Evolutionary conservation across 495 filamentous ascomycete genomes (phyloP).

Genomic region (Penicillium longicatenatum): DNA sequence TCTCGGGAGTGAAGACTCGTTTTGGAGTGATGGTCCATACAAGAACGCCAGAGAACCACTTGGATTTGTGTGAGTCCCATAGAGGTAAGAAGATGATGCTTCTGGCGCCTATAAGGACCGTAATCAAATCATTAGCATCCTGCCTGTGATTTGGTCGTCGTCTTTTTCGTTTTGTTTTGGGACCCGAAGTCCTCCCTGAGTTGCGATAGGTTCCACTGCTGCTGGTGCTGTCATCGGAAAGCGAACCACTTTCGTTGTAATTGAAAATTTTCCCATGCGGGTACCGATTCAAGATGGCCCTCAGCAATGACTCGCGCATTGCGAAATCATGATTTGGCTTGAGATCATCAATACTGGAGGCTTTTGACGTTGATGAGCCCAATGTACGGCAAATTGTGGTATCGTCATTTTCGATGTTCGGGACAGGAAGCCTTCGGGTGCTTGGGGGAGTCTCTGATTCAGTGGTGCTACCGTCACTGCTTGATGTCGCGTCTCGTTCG

Average conservation of each 20-base stretch:
- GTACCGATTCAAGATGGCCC: conserved; percentile 12
- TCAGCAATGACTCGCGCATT: conserved; percentile 14
- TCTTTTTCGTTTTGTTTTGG: too few species aligned
- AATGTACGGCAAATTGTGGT: neutral
- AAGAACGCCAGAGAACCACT: conserved; percentile 63
- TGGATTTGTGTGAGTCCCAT: conserved; percentile 58
- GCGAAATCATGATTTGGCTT: conserved; percentile 5
- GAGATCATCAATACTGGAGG: conserved; percentile 13
- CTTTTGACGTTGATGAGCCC: conserved; percentile 14
- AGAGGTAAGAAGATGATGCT: conserved; percentile 44
- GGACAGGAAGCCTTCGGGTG: too few species aligned
- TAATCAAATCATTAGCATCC: neutral
- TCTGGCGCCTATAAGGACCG: conserved; percentile 23
- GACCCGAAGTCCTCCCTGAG: neutral
- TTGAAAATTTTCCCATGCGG: conserved; percentile 18
- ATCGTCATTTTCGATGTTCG: neutral
- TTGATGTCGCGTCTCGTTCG: too few species aligned
- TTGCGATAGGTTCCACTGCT: neutral
- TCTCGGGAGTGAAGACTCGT: conserved; percentile 39
- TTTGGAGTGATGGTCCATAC: conserved; percentile 52
- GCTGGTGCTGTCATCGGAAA: neutral
- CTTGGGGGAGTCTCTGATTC: too few species aligned
- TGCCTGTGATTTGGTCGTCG: too few species aligned
- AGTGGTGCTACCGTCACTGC: too few species aligned
- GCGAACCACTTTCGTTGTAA: neutral